Evolutionary conservation across 2,329 filamentous ascomycete genomes (phyloP), one percentile per base, ranked within the genome.

Genomic region (Sporothrix humicola): DNA sequence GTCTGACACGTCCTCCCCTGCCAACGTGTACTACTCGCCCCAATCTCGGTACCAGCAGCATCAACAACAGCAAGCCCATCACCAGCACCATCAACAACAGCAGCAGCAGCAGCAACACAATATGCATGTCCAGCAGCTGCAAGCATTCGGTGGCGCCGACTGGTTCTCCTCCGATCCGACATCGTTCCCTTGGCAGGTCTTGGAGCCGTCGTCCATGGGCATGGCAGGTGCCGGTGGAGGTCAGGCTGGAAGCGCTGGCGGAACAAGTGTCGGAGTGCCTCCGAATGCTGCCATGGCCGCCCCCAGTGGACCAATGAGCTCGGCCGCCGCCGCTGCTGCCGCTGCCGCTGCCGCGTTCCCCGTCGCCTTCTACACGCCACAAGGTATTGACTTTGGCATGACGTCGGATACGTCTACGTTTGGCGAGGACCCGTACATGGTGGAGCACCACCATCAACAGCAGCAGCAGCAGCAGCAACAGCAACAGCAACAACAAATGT

Each of bases 401-500:
- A 68, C 73, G 2, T 31, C 65, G 1, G 74, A 76, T 26, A 70
- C 52, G 13, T 37, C 73, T 5, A 70, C 73, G 13, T 68, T 75
- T 66, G 46, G 31, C 17, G 71, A 73, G 17, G 71, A 74, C 15
- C 66, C 73, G 12, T 75, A 72, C 48, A n/a, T 75, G 61, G 31
- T 58, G 15, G 65, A 68, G 44, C 73, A 50, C 26, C 42, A 20
- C 4, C n/a, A 15, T 5, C 61, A 48, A 3, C 73, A 68, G 10
- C 44, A 44, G 1, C 46, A 58, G 12, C 54, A 48, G 50, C 63
- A 44, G 26, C 71, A 10, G 23, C 66, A 61, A 15, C 71, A 31
- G 2, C 52, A 37, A 1, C 44, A 42, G 8, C 48, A 69, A 48
- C 46, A 52, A 31, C 42, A 46, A 46, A 52, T 56, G 17, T 69